Conservation (phyloP, 2,329 filamentous ascomycete genomes). For the Esteya vermicola region DNA sequence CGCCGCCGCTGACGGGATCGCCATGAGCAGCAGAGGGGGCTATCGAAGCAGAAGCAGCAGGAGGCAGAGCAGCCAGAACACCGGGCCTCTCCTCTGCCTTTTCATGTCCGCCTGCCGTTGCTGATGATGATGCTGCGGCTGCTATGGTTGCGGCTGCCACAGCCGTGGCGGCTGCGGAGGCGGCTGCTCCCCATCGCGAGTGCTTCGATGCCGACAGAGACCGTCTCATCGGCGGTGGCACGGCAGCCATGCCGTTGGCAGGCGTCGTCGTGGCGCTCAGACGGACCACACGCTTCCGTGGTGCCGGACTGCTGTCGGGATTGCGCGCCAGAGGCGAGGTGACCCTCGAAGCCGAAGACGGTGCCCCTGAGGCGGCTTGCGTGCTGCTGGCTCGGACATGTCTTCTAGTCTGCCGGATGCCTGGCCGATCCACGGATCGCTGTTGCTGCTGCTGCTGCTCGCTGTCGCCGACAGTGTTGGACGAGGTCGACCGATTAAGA, state of each 20-base stretch:
- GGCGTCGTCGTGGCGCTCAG: conserved; percentile 29
- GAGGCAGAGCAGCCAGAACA: conserved; percentile 2
- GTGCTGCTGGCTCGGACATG: conserved; percentile 33
- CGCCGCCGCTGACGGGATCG: background rate
- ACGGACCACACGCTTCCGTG: conserved; percentile 41
- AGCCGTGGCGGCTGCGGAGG: conserved; percentile 5
- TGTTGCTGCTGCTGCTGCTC: conserved; percentile 9
- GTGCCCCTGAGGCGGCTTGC: conserved; percentile 16
- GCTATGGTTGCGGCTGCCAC: conserved; percentile 12
- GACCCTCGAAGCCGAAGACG: conserved; percentile 17
- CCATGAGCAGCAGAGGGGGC: background rate
- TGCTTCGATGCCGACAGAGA: conserved; percentile 27
- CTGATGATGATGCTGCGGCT: background rate
- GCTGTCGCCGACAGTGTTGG: conserved; percentile 20
- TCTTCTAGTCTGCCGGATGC: conserved; percentile 19
- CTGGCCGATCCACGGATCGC: conserved; percentile 7
- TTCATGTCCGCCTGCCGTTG: background rate
- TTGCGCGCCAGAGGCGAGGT: conserved; percentile 24
- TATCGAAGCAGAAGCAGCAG: background rate
- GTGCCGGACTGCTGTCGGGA: conserved; percentile 34
- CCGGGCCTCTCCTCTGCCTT: too few relatives aligned
- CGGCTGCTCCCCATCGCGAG: conserved; percentile 8
- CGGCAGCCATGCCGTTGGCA: conserved; percentile 13
- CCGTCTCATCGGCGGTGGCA: conserved; percentile 34
- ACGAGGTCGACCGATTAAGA: conserved; percentile 28